Conservation (phyloP, 2,329 filamentous ascomycete genomes). For the Ophiostoma quercus region DNA sequence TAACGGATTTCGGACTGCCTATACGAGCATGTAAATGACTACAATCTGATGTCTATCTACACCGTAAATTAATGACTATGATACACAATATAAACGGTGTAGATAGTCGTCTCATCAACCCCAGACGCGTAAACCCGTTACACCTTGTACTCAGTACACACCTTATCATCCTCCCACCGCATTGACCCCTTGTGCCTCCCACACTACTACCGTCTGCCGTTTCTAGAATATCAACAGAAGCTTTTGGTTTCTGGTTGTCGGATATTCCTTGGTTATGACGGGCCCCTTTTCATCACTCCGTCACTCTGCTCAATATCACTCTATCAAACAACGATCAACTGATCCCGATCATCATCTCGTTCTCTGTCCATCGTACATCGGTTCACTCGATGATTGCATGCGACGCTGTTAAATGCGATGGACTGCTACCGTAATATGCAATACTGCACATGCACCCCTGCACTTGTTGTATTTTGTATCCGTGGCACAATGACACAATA, state of each 20-base stretch:
- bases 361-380: not conserved
- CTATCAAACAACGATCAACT: not conserved
- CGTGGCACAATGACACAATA: not conserved
- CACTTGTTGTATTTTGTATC: not conserved
- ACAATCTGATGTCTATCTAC: not conserved
- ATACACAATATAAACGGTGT: not conserved
- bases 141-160: not conserved
- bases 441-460: not conserved
- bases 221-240: constrained; percentile 12
- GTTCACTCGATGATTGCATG: not conserved
- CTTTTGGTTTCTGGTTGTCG: not conserved
- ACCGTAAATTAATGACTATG: not conserved
- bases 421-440: not conserved
- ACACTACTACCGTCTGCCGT: constrained; percentile 1
- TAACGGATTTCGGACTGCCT: not conserved
- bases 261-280: not conserved
- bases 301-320: not conserved
- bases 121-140: not conserved
- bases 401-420: not conserved
- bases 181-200: not conserved
- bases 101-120: not conserved
- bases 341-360: not conserved
- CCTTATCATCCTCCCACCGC: not conserved
- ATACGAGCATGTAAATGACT: not conserved
- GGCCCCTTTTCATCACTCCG: not conserved